phyloP scores from a whole-genome alignment of 257 asterid genomes.

The Pogostemon cablin region DNA sequence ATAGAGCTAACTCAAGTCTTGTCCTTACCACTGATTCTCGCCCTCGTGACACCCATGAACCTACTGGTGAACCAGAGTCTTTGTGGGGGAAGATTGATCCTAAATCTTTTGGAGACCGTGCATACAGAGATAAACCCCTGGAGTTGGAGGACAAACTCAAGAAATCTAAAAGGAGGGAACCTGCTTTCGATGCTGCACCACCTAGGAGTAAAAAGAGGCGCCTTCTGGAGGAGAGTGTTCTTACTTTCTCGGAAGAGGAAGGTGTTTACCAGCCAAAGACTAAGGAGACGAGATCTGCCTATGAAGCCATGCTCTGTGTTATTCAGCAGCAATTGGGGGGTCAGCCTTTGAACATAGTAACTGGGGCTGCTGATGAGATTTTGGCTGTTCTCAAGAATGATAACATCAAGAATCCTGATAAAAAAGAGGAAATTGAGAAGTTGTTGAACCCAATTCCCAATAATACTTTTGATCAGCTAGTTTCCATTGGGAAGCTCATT shows the following conservation, averaged over 20 bases:
- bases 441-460: constrained; percentile 53
- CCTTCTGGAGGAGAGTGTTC: constrained; percentile 64
- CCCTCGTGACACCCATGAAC: constrained; percentile 68
- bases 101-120: constrained; percentile 54
- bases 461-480: constrained; percentile 50
- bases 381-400: constrained; percentile 63
- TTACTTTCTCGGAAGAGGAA: constrained; percentile 51
- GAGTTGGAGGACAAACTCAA: constrained; percentile 60
- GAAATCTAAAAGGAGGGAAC: constrained; percentile 55
- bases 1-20: constrained; percentile 62
- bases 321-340: constrained; percentile 67
- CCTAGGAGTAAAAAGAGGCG: constrained; percentile 63
- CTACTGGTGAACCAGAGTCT: constrained; percentile 64
- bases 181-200: constrained; percentile 41
- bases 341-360: constrained; percentile 60
- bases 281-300: constrained; percentile 63
- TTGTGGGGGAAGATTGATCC: constrained; percentile 68
- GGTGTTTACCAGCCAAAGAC: constrained; percentile 75
- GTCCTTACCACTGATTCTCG: constrained; percentile 65
- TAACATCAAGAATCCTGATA: constrained; percentile 52
- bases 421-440: constrained; percentile 64
- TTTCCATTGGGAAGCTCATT: constrained; percentile 50
- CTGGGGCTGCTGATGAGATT: constrained; percentile 71
- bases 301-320: constrained; percentile 63
- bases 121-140: constrained; percentile 55